Conservation (phyloP, 805 yeast species). For the Candida succiphila region DNA sequence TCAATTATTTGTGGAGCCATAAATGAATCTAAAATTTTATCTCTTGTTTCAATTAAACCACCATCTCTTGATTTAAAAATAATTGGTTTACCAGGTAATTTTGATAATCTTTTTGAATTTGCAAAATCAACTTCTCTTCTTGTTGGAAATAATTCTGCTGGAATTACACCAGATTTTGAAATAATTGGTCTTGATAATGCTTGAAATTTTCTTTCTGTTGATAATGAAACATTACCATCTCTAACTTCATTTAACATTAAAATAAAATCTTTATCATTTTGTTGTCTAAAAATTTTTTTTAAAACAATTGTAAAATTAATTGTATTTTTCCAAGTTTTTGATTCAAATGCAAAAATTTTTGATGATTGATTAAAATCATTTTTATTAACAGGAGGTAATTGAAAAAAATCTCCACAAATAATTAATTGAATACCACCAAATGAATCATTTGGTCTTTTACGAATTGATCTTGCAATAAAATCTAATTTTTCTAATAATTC, state of each 20-base stretch:
- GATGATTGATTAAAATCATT: conserved; percentile 14
- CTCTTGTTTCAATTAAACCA: conserved; percentile 31
- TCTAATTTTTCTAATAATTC: conserved; percentile 54
- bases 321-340: conserved; percentile 48
- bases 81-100: conserved; percentile 33
- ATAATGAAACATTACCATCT: conserved; percentile 43
- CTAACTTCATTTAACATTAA: conserved; percentile 72
- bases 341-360: conserved; percentile 52
- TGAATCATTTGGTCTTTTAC: conserved; percentile 30
- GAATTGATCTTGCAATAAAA: conserved; percentile 42
- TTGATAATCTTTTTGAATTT: conserved; percentile 38
- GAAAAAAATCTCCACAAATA: conserved; percentile 76
- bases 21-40: conserved; percentile 41
- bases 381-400: conserved; percentile 62
- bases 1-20: conserved; percentile 49
- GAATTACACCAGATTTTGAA: conserved; percentile 48
- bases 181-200: conserved; percentile 40
- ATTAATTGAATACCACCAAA: conserved; percentile 78
- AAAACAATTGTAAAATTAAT: conserved; percentile 50
- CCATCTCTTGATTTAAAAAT: conserved; percentile 44
- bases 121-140: conserved; percentile 64
- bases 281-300: conserved; percentile 64
- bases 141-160: conserved; percentile 70
- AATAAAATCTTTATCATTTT: conserved; percentile 59
- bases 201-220: conserved; percentile 39